These are phyloP conservation scores for Wickerhamomyces queroliae DNA, from an alignment of 805 yeast species.

Conservation along the genomic window DNA sequence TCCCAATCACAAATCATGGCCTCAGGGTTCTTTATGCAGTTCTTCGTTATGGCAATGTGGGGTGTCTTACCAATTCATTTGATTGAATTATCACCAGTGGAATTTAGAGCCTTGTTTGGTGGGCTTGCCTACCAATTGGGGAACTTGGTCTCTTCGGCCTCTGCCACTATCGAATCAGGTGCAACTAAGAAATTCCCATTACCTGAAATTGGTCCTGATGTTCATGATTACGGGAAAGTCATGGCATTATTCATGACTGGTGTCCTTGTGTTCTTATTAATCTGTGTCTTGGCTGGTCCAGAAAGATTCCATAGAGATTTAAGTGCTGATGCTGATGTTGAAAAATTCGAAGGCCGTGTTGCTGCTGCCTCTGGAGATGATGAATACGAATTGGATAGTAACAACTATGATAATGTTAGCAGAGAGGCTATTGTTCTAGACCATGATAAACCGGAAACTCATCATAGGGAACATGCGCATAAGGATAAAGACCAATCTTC, in stretches of 20 bases:
- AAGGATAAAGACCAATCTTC: too few species aligned
- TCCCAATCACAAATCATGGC: constrained; percentile 39
- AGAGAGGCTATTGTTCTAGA: background rate
- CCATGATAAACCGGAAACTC: background rate
- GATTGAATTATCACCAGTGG: constrained; percentile 60
- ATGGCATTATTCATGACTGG: constrained; percentile 68
- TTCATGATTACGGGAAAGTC: constrained; percentile 59
- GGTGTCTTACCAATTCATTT: constrained; percentile 65
- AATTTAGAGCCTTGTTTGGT: constrained; percentile 53
- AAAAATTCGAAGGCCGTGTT: constrained; percentile 7
- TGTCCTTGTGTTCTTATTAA: constrained; percentile 46
- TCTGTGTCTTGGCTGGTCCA: constrained; percentile 50
- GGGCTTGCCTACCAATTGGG: constrained; percentile 69
- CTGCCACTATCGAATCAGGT: constrained; percentile 61
- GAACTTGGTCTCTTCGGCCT: constrained; percentile 65
- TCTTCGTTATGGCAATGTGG: constrained; percentile 70
- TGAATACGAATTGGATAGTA: background rate
- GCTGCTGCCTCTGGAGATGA: background rate
- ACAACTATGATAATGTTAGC: background rate
- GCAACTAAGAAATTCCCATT: constrained; percentile 19
- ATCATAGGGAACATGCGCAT: constrained; percentile 1
- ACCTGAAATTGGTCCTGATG: constrained; percentile 17
- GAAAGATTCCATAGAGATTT: constrained; percentile 40
- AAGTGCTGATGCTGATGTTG: constrained; percentile 17
- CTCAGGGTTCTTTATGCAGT: constrained; percentile 62